A percentile compares a stretch with the other conserved stretches of the same genome.
These are phyloP conservation scores for Kalmanozyma brasiliensis DNA, from an alignment of 1,284 basidiomycete genomes.

Conservation along the genomic window DNA sequence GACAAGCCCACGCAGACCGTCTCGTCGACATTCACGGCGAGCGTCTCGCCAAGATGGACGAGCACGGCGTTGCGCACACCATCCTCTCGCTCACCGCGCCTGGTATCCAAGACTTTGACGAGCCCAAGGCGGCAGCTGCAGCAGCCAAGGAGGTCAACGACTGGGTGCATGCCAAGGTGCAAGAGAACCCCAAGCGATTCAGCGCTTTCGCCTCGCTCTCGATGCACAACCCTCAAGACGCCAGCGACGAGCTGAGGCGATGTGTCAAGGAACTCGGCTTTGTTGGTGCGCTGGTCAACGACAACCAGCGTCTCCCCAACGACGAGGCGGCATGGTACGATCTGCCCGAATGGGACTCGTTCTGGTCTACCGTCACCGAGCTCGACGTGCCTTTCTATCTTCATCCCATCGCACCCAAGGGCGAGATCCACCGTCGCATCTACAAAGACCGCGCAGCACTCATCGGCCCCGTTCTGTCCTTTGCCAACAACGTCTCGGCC, in stretches of 20 bases:
- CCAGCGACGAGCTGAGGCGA: conserved; percentile 61
- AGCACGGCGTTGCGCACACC: conserved; percentile 57
- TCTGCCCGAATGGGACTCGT: conserved; percentile 49
- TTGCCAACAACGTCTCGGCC: conserved; percentile 67
- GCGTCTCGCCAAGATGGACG: conserved; percentile 59
- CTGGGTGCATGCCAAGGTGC: conserved; percentile 60
- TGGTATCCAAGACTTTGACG: conserved; percentile 61
- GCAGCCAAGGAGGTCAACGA: conserved; percentile 57
- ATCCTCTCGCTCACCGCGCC: conserved; percentile 62
- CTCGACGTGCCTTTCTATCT: conserved; percentile 68
- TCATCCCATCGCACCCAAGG: conserved; percentile 67
- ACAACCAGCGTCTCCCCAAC: conserved; percentile 46
- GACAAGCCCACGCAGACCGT: conserved; percentile 45
- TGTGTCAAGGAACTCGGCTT: conserved; percentile 62
- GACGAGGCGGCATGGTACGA: conserved; percentile 50
- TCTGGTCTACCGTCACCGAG: conserved; percentile 65
- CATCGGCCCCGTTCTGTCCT: conserved; percentile 65
- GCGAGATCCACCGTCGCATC: conserved; percentile 60
- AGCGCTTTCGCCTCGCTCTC: conserved; percentile 66
- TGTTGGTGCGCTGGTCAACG: conserved; percentile 47
- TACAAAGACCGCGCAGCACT: conserved; percentile 66
- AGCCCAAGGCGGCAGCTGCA: conserved; percentile 53
- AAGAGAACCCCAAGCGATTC: conserved; percentile 61
- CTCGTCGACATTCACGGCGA: conserved; percentile 56
- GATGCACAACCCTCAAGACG: conserved; percentile 67